Percentiles rank a stretch among this genome's conserved stretches.
Conservation (phyloP, 1,139 yeast genomes). For the Protomyces arabidopsidicola region DNA sequence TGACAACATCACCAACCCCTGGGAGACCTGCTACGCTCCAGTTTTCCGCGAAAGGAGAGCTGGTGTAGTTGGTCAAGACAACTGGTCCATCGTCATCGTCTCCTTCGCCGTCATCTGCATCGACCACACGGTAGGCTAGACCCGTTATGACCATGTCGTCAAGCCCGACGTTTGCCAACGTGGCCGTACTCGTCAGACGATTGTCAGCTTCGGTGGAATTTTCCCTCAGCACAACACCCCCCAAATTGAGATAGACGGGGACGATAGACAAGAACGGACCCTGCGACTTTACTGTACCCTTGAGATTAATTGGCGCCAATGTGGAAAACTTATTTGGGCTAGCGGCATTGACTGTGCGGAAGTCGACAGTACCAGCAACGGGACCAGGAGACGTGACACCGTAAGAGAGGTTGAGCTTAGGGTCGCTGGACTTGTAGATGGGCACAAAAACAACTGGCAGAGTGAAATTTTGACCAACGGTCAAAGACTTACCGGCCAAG, state of each 20-base stretch:
- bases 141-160: background rate
- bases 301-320: background rate
- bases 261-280: background rate
- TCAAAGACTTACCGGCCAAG: background rate
- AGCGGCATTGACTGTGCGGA: background rate
- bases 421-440: conserved; percentile 3
- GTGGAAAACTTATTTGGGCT: background rate
- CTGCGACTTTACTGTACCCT: background rate
- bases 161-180: background rate
- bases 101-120: background rate
- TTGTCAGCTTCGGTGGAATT: background rate
- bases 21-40: background rate
- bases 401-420: background rate
- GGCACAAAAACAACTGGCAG: conserved; percentile 2
- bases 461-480: conserved; percentile 1
- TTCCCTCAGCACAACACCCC: background rate
- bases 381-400: conserved; percentile 2
- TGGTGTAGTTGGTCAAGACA: conserved; percentile 7
- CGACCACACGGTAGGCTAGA: background rate
- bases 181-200: background rate
- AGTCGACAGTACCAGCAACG: conserved; percentile 1
- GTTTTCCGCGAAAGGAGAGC: conserved; percentile 3
- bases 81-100: background rate
- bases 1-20: background rate
- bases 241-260: background rate